These are phyloP conservation scores for Alloteropsis angusta DNA, from an alignment of 202 grass and related monocot species.

Conservation along the genomic window DNA sequence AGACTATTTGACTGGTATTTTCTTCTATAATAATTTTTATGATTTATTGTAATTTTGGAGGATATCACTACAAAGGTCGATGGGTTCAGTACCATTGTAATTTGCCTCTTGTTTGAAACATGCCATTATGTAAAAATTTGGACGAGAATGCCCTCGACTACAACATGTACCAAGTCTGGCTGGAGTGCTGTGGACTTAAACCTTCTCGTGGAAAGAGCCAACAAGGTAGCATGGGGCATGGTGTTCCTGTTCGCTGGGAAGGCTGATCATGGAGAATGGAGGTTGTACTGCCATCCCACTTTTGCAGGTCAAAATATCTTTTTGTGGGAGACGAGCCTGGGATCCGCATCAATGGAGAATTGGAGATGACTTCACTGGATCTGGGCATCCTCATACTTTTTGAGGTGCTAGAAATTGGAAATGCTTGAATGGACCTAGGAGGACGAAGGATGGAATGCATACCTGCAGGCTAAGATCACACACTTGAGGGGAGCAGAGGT, in stretches of 20 bases:
- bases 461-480: background rate
- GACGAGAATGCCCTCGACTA: background rate
- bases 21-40: slow-evolving; percentile 19
- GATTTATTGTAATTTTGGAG: background rate
- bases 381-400: background rate
- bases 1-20: slow-evolving; percentile 91
- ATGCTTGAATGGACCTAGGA: background rate
- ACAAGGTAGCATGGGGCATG: too few species aligned
- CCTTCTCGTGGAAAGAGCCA: background rate
- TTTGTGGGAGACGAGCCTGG: background rate
- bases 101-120: background rate
- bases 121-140: background rate
- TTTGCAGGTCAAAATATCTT: too few species aligned
- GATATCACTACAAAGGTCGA: background rate
- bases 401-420: background rate
- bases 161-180: background rate
- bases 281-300: too few species aligned
- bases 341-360: background rate
- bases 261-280: too few species aligned
- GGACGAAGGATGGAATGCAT: background rate
- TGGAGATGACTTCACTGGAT: background rate
- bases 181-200: background rate
- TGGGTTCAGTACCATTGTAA: background rate
- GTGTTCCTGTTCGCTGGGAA: too few species aligned
- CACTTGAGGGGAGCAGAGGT: background rate